Base-by-base conservation (phyloP, 176 grass and related monocot species). In the Zea mays region DNA sequence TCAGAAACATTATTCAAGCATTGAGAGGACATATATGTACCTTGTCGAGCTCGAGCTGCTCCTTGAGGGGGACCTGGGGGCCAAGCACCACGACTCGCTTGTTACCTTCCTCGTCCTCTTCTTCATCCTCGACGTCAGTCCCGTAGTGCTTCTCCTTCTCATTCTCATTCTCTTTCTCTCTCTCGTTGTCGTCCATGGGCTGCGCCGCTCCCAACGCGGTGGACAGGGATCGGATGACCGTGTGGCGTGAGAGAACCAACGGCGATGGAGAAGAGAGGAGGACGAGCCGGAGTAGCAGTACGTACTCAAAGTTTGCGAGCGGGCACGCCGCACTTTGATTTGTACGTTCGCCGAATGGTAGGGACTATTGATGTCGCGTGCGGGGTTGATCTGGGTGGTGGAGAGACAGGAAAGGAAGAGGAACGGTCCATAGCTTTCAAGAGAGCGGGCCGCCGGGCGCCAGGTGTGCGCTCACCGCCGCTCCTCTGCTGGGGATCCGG, bases 1-100 rank as follows among this genome's bases (percentile, higher is more conserved):
- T 67, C 64, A 39, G 2, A 42, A 66, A 40, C 37, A 15, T 11
- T 9, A 69, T 73, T 10, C 9, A 10, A 7, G 20, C 20, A 33
- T 5, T 11, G 4, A 60, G 4, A 9, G 27, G 27, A 27, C 27
- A 27, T 27, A 33, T 27, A 10, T 17, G 41, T 33, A 93, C 93
- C 93, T 96, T 96, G 79, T 96, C 93, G 71, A 85, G 90, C 82
- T 96, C 93, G 17, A 96, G 87, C 65, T 96, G 90, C 12, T 96
- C 93, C 87, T 96, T 96, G 78, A 96, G 93, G 0, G 87, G 89
- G 61, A 96, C 84, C 78, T 90, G 90, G 4, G 90, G 93, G 5
- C 93, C 93, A 12, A 92, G 85, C 21, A 87, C 63, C 49, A 86
- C 79, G 20, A 45, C 43, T 40, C 79, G 84, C 78, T 96, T 96